Evolutionary conservation across 169 alveolate species (phyloP), one percentile per base, ranked within the genome.

Genomic region (Cryptosporidium andersoni): DNA sequence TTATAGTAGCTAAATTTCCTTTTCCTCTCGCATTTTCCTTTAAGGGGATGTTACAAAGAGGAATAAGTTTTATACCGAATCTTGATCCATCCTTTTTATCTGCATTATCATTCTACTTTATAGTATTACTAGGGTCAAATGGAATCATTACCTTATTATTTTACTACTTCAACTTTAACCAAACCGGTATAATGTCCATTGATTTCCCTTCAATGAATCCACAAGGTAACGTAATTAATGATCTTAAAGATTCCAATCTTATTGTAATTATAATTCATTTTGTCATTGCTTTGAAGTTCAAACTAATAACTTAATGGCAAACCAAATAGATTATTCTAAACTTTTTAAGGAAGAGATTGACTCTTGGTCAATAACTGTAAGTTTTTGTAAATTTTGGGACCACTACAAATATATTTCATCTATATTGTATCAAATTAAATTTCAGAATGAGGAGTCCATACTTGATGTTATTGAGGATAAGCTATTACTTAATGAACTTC

Each of bases 1-100:
- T 90, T 48, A 53, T 89, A 51, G 94, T 92, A n/a, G 95, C 94
- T n/a, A 88, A 91, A 52, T 80, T 89, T 64, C 95, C 95, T 14
- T 85, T 91, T 62, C 94, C 95, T 34, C 74, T 91, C 43, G 85
- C 95, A 14, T 92, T 81, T 88, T 81, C 89, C 40, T 91, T 91
- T 89, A 92, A 91, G 62, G 82, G 92, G 45, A 91, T 92, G 91
- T 90, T 92, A 39, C 94, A 92, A 56, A 82, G 93, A 64, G 94
- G 94, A 49, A 82, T 92, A 52, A 94, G 90, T 16, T 0, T 7
- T 25, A 56, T 37, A 42, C 68, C 85, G 43, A 58, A 74, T 74
- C 11, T 58, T 9, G 45, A 42, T 45, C 62, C 68, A 11, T 74
- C 85, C 14, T 74, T 56, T 60, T 48, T 74, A 25, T 74, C 85